Base-by-base conservation (phyloP, 192 early-diverging fungal genomes). In the Entomortierella lignicola region DNA sequence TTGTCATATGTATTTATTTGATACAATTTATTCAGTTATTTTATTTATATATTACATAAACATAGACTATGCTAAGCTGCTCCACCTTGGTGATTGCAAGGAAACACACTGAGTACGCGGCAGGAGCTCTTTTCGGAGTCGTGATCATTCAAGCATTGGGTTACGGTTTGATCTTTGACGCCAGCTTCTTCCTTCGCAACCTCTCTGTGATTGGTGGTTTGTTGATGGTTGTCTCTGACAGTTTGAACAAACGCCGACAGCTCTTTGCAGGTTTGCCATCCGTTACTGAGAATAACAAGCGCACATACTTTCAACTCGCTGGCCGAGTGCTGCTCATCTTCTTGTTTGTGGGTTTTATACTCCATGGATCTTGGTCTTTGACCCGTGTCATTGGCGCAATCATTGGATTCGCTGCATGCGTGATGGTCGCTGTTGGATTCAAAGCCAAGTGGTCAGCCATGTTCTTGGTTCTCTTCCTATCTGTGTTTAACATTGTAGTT, bases 371-470 rank as follows among this genome's bases (percentile, higher is more conserved):
- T 34, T 93, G 94, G 81, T 87, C 93, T 8, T 2, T 94, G 8
- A 77, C 89, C 29, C 88, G 97, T 17, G 43, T 92, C 20, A 51
- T 91, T 41, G 90, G 96, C 13, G 90, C 93, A 15, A 29, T 91
- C 23, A 84, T 98, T 27, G 93, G 92, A 25, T 82, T 95, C 29
- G 81, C 90, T 30, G 95, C 96, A 48, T 97, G 95, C 79, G 72
- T 97, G 47, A 94, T 98, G 94, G 94, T 99, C 27, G 96, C 94
- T 2, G 90, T 99, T 34, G 98, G 98, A 0, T 99, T 98, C 87
- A 99, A 98, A 84, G 96, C 98, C 42, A 97, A 95, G 86, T 95
- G 89, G 88, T 95, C 95, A 21, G 97, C 98, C 26, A 95, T 95
- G 84, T 94, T 98, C 56, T 75, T 99, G 44, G 93, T 98, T 47